phyloP scores from a whole-genome alignment of 2,329 filamentous ascomycete genomes.

The Pleomassaria siparia region DNA sequence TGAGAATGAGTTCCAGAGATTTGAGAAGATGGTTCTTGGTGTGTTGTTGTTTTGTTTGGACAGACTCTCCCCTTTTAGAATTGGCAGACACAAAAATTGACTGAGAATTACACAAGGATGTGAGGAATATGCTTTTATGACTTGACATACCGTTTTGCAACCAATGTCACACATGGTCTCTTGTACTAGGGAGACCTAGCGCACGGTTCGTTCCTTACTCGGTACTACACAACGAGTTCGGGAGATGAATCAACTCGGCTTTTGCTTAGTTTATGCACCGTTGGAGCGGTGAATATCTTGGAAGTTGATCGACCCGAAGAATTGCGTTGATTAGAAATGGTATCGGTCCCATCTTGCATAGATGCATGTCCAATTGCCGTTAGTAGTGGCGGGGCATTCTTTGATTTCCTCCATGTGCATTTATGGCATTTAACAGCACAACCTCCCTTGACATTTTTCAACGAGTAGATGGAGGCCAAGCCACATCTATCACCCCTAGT shows the following conservation, averaged over 20 bases:
- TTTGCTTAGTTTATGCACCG: too few relatives aligned
- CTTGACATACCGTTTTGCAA: background rate
- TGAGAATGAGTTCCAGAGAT: background rate
- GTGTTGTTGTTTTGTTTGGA: too few relatives aligned
- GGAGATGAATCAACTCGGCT: too few relatives aligned
- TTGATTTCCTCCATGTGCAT: conserved; percentile 3
- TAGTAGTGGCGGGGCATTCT: background rate
- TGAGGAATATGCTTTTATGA: too few relatives aligned
- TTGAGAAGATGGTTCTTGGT: background rate
- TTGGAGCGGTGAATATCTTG: too few relatives aligned
- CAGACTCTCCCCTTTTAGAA: too few relatives aligned
- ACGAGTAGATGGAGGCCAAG: conserved; percentile 7
- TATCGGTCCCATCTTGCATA: conserved; percentile 2
- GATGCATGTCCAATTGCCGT: conserved; percentile 11
- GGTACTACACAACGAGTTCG: too few relatives aligned
- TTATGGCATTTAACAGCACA: conserved; percentile 14
- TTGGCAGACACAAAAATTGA: background rate
- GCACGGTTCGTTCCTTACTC: background rate
- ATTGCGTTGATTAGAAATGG: too few relatives aligned
- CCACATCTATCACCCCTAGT: conserved; percentile 8
- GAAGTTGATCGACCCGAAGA: conserved; percentile 14
- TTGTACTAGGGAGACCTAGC: background rate
- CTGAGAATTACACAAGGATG: too few relatives aligned
- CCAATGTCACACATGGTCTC: background rate
- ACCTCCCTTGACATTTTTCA: conserved; percentile 14